These are phyloP conservation scores for Argentina anserina DNA, from an alignment of 306 rosid species.

Conservation along the genomic window DNA sequence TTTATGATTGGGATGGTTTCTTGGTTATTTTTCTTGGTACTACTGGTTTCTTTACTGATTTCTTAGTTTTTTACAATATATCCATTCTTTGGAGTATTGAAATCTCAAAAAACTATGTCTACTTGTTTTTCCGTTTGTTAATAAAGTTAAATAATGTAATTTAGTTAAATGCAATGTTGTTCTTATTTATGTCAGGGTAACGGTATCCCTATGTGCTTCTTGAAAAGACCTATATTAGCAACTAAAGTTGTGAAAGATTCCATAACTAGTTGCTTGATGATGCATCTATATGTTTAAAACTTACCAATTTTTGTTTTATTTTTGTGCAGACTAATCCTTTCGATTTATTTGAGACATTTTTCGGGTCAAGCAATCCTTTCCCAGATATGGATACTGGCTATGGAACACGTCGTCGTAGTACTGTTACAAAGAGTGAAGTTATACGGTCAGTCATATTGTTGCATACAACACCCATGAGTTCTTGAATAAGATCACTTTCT, in stretches of 20 bases:
- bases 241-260: neutral
- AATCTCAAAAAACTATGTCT: neutral
- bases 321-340: constrained; percentile 87
- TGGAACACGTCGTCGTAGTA: constrained; percentile 78
- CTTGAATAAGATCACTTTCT: constrained; percentile 17
- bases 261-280: neutral
- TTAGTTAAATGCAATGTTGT: neutral
- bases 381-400: constrained; percentile 79
- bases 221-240: neutral
- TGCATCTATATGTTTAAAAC: neutral
- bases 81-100: neutral
- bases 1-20: neutral
- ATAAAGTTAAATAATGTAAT: neutral
- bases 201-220: neutral
- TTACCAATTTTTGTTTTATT: constrained; percentile 10
- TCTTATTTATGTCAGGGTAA: neutral
- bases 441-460: constrained; percentile 75
- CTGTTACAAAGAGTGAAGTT: constrained; percentile 92
- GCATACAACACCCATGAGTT: constrained; percentile 7
- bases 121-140: neutral
- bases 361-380: constrained; percentile 82
- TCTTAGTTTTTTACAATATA: neutral
- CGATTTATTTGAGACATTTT: constrained; percentile 95
- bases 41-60: neutral
- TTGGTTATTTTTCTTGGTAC: neutral